A percentile compares a stretch with the other conserved stretches of the same genome.
Conservation (phyloP, 495 filamentous ascomycete genomes). For the Penicillium antarcticum region DNA sequence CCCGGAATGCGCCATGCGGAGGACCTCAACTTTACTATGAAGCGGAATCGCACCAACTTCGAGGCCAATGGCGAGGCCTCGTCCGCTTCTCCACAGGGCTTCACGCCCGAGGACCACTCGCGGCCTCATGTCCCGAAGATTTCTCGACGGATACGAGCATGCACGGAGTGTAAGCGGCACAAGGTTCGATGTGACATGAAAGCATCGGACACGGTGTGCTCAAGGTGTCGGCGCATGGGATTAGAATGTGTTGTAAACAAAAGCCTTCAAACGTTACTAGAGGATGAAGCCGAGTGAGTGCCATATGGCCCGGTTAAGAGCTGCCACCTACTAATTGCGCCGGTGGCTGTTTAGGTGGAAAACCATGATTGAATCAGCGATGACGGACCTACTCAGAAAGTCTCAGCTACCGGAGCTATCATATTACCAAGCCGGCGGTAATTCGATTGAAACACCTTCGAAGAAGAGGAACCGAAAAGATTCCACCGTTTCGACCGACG, state of each 20-base stretch:
- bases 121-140: slow-evolving; percentile 48
- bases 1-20: slow-evolving; percentile 21
- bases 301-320: background rate
- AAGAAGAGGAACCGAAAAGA: slow-evolving; percentile 36
- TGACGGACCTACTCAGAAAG: slow-evolving; percentile 45
- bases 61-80: slow-evolving; percentile 42
- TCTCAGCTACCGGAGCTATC: slow-evolving; percentile 44
- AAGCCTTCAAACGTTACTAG: slow-evolving; percentile 51
- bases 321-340: background rate
- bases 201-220: slow-evolving; percentile 41
- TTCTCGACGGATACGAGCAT: slow-evolving; percentile 54
- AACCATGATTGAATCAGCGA: slow-evolving; percentile 42
- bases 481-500: slow-evolving; percentile 41
- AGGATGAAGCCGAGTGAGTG: slow-evolving; percentile 48
- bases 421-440: slow-evolving; percentile 41
- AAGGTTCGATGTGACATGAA: slow-evolving; percentile 54
- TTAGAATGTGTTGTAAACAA: slow-evolving; percentile 54
- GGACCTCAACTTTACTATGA: slow-evolving; percentile 32
- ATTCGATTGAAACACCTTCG: slow-evolving; percentile 31
- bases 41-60: slow-evolving; percentile 45
- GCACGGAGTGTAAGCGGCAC: slow-evolving; percentile 53
- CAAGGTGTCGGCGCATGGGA: slow-evolving; percentile 48
- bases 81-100: slow-evolving; percentile 34
- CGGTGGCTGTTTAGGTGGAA: slow-evolving; percentile 35
- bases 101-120: slow-evolving; percentile 32